Evolutionary conservation across 495 filamentous ascomycete species (phyloP), one percentile per base, ranked within the genome.

Genomic region (Bombardia bombarda): DNA sequence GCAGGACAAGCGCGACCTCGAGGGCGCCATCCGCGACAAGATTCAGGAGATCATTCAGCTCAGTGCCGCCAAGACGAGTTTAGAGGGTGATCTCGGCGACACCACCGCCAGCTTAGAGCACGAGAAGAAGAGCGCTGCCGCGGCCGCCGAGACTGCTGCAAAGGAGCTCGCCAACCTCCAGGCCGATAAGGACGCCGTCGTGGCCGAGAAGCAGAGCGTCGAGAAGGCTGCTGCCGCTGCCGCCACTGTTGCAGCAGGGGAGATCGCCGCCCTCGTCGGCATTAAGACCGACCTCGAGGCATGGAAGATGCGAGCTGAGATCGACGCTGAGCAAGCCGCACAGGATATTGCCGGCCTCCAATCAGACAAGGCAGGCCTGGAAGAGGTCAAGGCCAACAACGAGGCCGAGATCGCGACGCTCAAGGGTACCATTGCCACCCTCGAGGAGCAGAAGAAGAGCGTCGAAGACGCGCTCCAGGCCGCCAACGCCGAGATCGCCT

Each of bases 41-140:
- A 37, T 51, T 12, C 43, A 59, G 32, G 55, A 59, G 47, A 55
- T 57, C n/a, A 20, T 57, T 4, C 51, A 59, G 26, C 51, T 63
- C 10, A 46, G 38, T 21, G 58, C 53, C 14, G 26, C 31, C 24
- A 40, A 43, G 32, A 38, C 51, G 14, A 51, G 32, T 16, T 50
- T 63, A 30, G 51, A 61, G 10, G 45, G 32, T 7, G 52, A 61
- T 8, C 46, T 63, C 20, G 43, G 53, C 36, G 60, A 59, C 28
- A 53, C 55, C 3, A 43, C 38, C 4, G 43, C 34, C 20, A 41
- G 4, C 9, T 38, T 62, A 12, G 51, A 55, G 4, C 47, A 51
- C 33, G 40, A 52, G 41, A 48, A 40, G 26, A 31, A 21, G 13
- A 26, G n/a, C 30, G 55, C 51, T 4, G 51, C 51, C 7, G 49